A percentile compares a stretch with the other conserved stretches of the same genome.
Conservation (phyloP, 805 yeast genomes). For the Candida xyloterini region DNA sequence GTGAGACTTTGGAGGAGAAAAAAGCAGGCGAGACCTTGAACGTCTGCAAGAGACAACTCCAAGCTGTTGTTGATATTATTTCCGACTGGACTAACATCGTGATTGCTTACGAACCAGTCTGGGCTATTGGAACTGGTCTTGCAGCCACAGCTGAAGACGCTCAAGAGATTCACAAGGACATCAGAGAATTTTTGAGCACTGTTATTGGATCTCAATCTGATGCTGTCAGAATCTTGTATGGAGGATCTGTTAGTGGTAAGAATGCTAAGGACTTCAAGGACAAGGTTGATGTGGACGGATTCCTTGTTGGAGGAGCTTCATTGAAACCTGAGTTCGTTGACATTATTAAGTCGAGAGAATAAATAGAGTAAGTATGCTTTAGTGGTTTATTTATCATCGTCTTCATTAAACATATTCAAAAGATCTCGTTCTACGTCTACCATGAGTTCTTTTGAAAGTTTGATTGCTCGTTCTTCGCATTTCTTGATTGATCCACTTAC, state of each 20-base stretch:
- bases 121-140: constrained; percentile 99
- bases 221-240: constrained; percentile 86
- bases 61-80: constrained; percentile 79
- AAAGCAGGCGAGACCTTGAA: constrained; percentile 81
- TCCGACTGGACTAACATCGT: constrained; percentile 89
- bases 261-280: constrained; percentile 88
- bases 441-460: constrained; percentile 41
- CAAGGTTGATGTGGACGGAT: constrained; percentile 94
- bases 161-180: constrained; percentile 86
- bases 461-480: constrained; percentile 68
- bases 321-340: constrained; percentile 97
- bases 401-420: constrained; percentile 6
- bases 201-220: constrained; percentile 82
- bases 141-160: constrained; percentile 99
- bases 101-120: constrained; percentile 98
- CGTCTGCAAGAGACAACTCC: constrained; percentile 85
- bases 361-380: constrained; percentile 23
- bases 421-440: constrained; percentile 6
- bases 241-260: constrained; percentile 97
- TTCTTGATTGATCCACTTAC: constrained; percentile 87
- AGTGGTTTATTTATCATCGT: constrained; percentile 4
- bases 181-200: constrained; percentile 77
- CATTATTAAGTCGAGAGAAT: constrained; percentile 88
- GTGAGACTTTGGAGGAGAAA: constrained; percentile 96
- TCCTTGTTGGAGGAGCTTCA: constrained; percentile 99